Percentiles rank a stretch among this genome's conserved stretches.
Evolutionary conservation across 1,284 basidiomycete species (phyloP).

Genomic region (Meripilus lineatus): DNA sequence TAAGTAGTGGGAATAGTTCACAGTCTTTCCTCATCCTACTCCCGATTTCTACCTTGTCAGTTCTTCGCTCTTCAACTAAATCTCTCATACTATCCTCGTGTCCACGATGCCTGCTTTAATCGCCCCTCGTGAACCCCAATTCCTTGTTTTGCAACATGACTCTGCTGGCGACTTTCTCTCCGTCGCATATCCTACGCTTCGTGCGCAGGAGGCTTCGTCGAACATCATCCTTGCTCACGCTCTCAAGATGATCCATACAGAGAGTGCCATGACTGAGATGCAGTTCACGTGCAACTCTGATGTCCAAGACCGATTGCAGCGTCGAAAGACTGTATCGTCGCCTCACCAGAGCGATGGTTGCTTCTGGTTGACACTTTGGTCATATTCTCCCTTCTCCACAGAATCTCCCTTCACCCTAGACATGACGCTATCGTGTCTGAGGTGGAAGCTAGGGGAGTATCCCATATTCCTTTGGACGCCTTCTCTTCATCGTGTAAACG

Average conservation of each 20-base stretch:
- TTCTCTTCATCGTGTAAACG: slow-evolving; percentile 22
- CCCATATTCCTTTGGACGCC: slow-evolving; percentile 51
- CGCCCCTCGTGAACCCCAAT: slow-evolving; percentile 14
- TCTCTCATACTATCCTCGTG: too few species aligned
- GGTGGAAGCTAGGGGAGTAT: slow-evolving; percentile 38
- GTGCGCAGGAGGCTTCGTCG: slow-evolving; percentile 39
- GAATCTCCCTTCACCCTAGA: slow-evolving; percentile 35
- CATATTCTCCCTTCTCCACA: slow-evolving; percentile 24
- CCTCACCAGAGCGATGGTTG: slow-evolving; percentile 20
- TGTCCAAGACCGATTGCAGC: slow-evolving; percentile 21
- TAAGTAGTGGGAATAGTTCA: neutral
- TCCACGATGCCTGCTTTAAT: slow-evolving; percentile 29
- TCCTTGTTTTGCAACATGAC: slow-evolving; percentile 39
- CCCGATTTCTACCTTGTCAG: neutral
- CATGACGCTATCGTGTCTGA: slow-evolving; percentile 43
- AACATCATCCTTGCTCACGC: slow-evolving; percentile 51
- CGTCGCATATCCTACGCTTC: slow-evolving; percentile 37
- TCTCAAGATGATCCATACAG: slow-evolving; percentile 36
- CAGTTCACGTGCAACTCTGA: slow-evolving; percentile 34
- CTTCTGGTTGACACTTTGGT: slow-evolving; percentile 53
- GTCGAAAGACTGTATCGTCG: too few species aligned
- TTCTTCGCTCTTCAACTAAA: neutral
- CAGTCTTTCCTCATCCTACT: slow-evolving; percentile 1
- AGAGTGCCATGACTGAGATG: slow-evolving; percentile 32
- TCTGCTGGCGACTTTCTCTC: slow-evolving; percentile 39